phyloP scores from a whole-genome alignment of 2,329 filamentous ascomycete species.

The Zarea fungicola region DNA sequence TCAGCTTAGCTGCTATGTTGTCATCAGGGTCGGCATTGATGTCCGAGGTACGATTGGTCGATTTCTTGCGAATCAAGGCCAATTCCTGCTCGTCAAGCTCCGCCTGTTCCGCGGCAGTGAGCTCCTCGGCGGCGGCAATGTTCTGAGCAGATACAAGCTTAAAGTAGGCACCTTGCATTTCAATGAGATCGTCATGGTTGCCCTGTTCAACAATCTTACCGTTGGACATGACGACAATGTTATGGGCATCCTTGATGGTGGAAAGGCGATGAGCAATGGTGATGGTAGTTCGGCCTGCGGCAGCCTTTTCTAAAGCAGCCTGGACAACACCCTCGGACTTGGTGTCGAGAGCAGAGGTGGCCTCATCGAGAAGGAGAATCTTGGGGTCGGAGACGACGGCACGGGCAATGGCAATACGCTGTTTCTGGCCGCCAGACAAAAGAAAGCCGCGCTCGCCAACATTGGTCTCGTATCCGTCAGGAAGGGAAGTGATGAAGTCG shows the following conservation, averaged over 20 bases:
- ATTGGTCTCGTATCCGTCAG: conserved; percentile 86
- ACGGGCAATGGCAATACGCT: conserved; percentile 90
- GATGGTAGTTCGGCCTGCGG: conserved; percentile 85
- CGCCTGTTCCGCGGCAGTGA: conserved; percentile 46
- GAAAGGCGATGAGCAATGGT: conserved; percentile 93
- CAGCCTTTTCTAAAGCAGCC: conserved; percentile 80
- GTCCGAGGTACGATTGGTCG: conserved; percentile 33
- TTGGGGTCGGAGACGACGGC: conserved; percentile 89
- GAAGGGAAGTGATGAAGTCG: conserved; percentile 77
- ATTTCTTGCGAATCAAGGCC: conserved; percentile 43
- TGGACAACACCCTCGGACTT: conserved; percentile 94
- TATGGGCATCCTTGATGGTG: conserved; percentile 89
- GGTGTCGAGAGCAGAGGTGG: conserved; percentile 88
- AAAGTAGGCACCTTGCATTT: conserved; percentile 67
- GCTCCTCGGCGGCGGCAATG: conserved; percentile 58
- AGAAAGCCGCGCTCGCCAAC: conserved; percentile 94
- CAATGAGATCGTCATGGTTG: conserved; percentile 74
- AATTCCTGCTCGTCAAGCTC: conserved; percentile 46
- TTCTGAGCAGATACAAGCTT: conserved; percentile 85
- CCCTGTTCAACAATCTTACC: conserved; percentile 91
- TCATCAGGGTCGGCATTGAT: conserved; percentile 57
- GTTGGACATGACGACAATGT: conserved; percentile 87
- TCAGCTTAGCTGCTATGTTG: conserved; percentile 52
- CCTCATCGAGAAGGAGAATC: conserved; percentile 89
- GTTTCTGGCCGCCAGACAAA: conserved; percentile 91